Evolutionary conservation across 176 grass and related monocot genomes (phyloP).

Genomic region (barley (Hordeum vulgare)): MorexV3_pseudomolecules_assembly NC_058521.1:296074932-296075431

Average conservation of each 20-base stretch:
- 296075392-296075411: conserved; percentile 98
- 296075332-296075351: conserved; percentile 85
- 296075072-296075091: conserved; percentile 27
- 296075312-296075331: conserved; percentile 96
- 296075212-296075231: conserved; percentile 93
- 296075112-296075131: conserved; percentile 5
- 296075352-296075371: conserved; percentile 89
- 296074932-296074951: conserved; percentile 78
- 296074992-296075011: conserved; percentile 84
- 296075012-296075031: conserved; percentile 78
- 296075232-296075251: conserved; percentile 95
- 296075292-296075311: conserved; percentile 98
- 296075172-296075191: neutral
- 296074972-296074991: conserved; percentile 81
- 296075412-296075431: conserved; percentile 74
- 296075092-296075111: neutral
- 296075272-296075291: conserved; percentile 95
- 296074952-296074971: conserved; percentile 84
- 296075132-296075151: neutral
- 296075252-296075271: conserved; percentile 89
- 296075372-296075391: conserved; percentile 78
- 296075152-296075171: conserved; percentile 4
- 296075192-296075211: conserved; percentile 46
- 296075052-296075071: conserved; percentile 56
- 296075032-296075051: conserved; percentile 88